Evolutionary conservation across 2,329 filamentous ascomycete species (phyloP).

Genomic region (Botrytis aclada): DNA sequence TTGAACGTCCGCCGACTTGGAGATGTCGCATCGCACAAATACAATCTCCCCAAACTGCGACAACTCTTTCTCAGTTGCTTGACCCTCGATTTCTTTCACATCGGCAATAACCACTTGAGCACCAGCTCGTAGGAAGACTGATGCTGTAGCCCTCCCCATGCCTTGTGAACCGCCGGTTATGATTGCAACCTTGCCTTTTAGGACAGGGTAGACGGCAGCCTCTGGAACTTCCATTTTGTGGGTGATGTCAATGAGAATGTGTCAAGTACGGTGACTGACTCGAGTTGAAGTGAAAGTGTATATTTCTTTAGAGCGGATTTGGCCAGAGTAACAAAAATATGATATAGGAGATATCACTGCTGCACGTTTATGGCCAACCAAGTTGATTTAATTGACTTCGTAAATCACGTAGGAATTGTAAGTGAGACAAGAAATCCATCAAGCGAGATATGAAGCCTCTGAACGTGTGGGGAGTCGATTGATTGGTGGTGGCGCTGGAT

Average conservation of each 20-base stretch:
- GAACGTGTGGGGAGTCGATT: not conserved
- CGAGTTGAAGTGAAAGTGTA: not conserved
- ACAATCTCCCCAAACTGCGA: slow-evolving; percentile 3
- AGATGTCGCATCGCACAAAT: slow-evolving; percentile 16
- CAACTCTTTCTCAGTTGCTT: slow-evolving; percentile 3
- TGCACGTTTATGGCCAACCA: not conserved
- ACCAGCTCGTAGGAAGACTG: slow-evolving; percentile 11
- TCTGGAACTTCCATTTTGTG: slow-evolving; percentile 17
- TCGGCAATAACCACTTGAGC: slow-evolving; percentile 16
- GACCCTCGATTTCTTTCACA: slow-evolving; percentile 6
- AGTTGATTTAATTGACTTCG: not conserved
- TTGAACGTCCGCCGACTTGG: slow-evolving; percentile 11
- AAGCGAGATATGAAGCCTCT: not conserved
- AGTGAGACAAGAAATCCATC: not conserved
- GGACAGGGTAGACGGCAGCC: slow-evolving; percentile 16
- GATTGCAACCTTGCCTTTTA: slow-evolving; percentile 24
- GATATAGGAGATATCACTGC: not conserved
- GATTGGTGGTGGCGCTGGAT: not conserved
- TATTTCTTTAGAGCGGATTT: not conserved
- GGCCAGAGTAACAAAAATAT: not conserved
- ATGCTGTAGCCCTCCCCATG: slow-evolving; percentile 39
- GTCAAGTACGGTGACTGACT: not conserved
- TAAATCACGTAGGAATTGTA: not conserved
- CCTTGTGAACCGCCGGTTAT: slow-evolving; percentile 29
- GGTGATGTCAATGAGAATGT: not conserved